Conservation (phyloP, 2,329 filamentous ascomycete genomes). For the Septoria linicola region DNA sequence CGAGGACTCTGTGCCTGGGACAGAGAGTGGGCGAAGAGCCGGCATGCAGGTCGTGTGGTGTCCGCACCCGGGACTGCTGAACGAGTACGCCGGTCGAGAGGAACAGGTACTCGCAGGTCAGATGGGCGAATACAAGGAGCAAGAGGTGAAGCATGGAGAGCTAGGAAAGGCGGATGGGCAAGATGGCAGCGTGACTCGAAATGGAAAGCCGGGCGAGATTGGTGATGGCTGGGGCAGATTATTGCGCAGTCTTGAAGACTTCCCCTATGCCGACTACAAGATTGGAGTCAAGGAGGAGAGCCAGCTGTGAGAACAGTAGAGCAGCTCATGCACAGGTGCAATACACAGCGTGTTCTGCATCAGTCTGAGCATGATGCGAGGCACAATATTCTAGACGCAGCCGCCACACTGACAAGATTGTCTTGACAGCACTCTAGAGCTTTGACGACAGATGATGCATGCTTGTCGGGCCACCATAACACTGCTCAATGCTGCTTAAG, state of each 20-base stretch:
- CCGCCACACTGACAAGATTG: too few species aligned
- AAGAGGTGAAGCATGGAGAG: conserved; percentile 39
- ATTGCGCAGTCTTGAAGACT: conserved; percentile 55
- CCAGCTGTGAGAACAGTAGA: conserved; percentile 12
- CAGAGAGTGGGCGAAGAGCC: conserved; percentile 84
- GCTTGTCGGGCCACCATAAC: too few species aligned
- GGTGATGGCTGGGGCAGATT: conserved; percentile 61
- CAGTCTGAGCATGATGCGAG: too few species aligned
- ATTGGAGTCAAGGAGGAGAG: conserved; percentile 42
- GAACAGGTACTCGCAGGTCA: conserved; percentile 78
- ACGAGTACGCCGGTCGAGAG: conserved; percentile 74
- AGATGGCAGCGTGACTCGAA: conserved; percentile 6
- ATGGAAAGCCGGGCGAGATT: conserved; percentile 47
- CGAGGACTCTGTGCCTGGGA: conserved; percentile 90
- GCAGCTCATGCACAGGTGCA: too few species aligned
- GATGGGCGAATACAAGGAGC: conserved; percentile 67
- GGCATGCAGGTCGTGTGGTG: conserved; percentile 95
- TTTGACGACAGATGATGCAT: too few species aligned
- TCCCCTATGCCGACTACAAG: conserved; percentile 61
- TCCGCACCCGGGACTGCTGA: conserved; percentile 75
- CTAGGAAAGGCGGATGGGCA: conserved; percentile 30
- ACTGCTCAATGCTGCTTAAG: too few species aligned
- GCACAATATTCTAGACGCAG: too few species aligned
- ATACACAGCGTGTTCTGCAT: too few species aligned
- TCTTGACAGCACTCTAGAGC: too few species aligned